Evolutionary conservation across 108 stramenopile genomes (phyloP).

Genomic region (Skeletonema grethae): DNA sequence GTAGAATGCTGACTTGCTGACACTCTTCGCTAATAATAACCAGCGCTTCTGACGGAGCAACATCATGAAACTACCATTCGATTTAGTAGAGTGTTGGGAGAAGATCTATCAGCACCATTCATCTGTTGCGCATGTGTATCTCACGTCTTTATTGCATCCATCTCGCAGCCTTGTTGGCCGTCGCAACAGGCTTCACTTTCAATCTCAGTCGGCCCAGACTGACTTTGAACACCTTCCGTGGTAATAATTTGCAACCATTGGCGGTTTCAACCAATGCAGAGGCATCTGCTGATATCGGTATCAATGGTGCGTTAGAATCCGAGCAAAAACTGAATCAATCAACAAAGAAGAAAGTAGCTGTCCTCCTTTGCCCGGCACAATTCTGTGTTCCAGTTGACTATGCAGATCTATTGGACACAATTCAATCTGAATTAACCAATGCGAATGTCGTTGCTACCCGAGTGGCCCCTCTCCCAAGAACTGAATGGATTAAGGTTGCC

Average conservation of each 20-base stretch:
- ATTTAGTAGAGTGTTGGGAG: not conserved
- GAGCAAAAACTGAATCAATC: not conserved
- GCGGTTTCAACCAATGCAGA: not conserved
- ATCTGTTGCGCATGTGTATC: not conserved
- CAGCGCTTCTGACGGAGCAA: too few relatives aligned
- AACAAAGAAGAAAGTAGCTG: slow-evolving; percentile 11
- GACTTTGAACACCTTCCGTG: slow-evolving; percentile 2
- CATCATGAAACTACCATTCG: not conserved
- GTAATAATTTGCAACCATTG: not conserved
- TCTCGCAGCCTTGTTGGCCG: not conserved
- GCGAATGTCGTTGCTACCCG: slow-evolving; percentile 48
- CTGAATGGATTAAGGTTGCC: slow-evolving; percentile 85
- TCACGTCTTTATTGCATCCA: not conserved
- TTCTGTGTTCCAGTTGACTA: slow-evolving; percentile 84
- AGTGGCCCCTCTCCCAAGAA: slow-evolving; percentile 70
- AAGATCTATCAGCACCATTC: not conserved
- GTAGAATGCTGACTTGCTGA: too few relatives aligned
- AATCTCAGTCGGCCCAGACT: not conserved
- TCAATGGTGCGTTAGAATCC: not conserved
- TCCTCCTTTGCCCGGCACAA: slow-evolving; percentile 81
- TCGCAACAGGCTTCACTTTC: slow-evolving; percentile 3
- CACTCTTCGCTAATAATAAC: too few relatives aligned
- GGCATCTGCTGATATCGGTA: not conserved
- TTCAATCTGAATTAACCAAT: slow-evolving; percentile 19
- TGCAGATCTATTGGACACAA: slow-evolving; percentile 47